A percentile compares a stretch with the other conserved stretches of the same genome.
Conservation (phyloP, 2,329 filamentous ascomycete species). For the Diaporthe aspalathi region DNA sequence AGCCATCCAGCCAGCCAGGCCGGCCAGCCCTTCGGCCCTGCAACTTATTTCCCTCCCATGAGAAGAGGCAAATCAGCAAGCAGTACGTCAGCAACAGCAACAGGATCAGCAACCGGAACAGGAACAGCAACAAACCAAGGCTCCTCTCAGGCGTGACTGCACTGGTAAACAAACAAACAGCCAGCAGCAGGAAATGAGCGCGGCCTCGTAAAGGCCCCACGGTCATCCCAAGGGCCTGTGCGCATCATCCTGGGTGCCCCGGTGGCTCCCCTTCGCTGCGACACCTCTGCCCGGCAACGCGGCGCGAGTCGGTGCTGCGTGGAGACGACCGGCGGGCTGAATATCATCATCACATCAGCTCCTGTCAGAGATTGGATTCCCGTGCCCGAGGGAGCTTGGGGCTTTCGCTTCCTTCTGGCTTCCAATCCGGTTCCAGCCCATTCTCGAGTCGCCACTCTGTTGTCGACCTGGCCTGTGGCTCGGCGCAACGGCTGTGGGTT, state of each 20-base stretch:
- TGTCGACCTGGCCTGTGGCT: conserved; percentile 6
- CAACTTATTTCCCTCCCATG: not conserved
- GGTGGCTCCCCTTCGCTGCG: conserved; percentile 23
- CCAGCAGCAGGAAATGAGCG: conserved; percentile 21
- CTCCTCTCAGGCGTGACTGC: not conserved
- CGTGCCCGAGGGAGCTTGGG: not conserved
- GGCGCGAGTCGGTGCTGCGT: conserved; percentile 21
- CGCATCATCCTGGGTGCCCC: conserved; percentile 11
- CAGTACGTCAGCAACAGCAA: conserved; percentile 21
- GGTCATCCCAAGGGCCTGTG: conserved; percentile 28
- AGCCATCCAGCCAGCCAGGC: not conserved
- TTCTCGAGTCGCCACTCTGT: conserved; percentile 8
- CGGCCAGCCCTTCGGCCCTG: not conserved
- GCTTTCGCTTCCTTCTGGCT: not conserved
- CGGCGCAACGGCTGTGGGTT: conserved; percentile 8
- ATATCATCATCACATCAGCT: conserved; percentile 26
- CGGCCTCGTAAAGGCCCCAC: conserved; percentile 23
- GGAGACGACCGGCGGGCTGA: conserved; percentile 20
- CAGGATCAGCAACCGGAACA: too few relatives aligned
- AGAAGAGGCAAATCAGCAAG: not conserved
- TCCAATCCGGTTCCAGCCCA: not conserved
- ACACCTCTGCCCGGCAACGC: conserved; percentile 29
- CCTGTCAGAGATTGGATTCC: not conserved
- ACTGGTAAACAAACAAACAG: conserved; percentile 20
- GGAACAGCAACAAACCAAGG: too few relatives aligned